Conservation (phyloP, 2,329 filamentous ascomycete genomes). For the Aspergillus fischeri region DNA sequence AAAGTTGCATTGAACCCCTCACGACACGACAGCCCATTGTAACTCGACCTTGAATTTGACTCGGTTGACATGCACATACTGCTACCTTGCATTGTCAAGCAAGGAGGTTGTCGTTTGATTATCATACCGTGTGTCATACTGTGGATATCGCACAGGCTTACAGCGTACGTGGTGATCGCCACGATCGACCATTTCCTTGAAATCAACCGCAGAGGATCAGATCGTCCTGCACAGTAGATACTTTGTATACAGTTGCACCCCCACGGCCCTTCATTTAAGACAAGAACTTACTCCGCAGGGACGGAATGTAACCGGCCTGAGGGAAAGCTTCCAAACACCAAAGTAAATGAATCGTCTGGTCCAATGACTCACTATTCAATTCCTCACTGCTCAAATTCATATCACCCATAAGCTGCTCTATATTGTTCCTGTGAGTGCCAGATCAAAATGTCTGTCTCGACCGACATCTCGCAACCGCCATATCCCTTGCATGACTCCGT, state of each 20-base stretch:
- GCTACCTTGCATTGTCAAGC: neutral
- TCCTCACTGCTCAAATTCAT: neutral
- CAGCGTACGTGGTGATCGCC: no score
- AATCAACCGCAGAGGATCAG: no score
- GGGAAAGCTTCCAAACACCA: neutral
- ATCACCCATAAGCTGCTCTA: neutral
- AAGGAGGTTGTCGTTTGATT: neutral
- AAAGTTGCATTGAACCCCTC: neutral
- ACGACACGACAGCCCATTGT: neutral
- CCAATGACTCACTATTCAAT: neutral
- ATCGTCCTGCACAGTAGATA: no score
- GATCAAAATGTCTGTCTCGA: conserved; percentile 14
- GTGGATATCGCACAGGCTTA: no score
- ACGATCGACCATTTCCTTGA: no score
- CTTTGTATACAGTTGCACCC: neutral
- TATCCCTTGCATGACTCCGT: conserved; percentile 50
- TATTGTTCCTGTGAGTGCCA: neutral
- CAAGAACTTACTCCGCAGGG: neutral
- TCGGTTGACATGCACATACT: neutral
- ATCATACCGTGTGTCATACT: neutral
- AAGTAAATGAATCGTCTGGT: neutral
- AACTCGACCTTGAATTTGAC: neutral
- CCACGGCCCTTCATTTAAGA: neutral
- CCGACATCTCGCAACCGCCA: conserved; percentile 28
- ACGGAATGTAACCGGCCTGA: neutral